Evolutionary conservation across 257 asterid species (phyloP).

Genomic region (Solanum etuberosum): DNA sequence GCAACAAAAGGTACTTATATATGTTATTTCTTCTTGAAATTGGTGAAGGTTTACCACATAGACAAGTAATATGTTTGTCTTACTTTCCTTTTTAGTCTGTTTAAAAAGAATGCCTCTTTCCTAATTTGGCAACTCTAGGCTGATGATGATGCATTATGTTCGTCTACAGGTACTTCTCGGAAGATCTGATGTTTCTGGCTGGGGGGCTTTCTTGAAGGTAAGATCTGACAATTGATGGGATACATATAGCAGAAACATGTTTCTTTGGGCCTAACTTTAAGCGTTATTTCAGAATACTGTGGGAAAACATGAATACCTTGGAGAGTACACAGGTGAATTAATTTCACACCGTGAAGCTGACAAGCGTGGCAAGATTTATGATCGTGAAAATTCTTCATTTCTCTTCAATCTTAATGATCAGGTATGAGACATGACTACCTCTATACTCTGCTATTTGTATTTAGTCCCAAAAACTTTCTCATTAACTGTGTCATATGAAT

Average conservation of each 20-base stretch:
- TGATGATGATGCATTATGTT: background rate
- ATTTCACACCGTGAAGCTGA: conserved; percentile 98
- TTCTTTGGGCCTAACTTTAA: background rate
- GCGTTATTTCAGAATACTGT: conserved; percentile 60
- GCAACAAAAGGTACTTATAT: conserved; percentile 70
- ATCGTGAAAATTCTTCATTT: conserved; percentile 88
- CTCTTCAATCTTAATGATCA: conserved; percentile 88
- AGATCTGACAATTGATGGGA: conserved; percentile 1
- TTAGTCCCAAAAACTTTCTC: background rate
- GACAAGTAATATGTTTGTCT: background rate
- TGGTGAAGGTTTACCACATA: background rate
- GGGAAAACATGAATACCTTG: conserved; percentile 84
- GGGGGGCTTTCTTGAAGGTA: conserved; percentile 99
- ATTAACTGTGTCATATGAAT: background rate
- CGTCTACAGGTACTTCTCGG: conserved; percentile 71
- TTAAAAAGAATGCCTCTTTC: background rate
- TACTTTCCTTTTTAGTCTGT: background rate
- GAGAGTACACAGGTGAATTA: conserved; percentile 95
- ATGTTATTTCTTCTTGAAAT: background rate
- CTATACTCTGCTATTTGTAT: background rate
- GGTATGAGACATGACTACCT: conserved; percentile 26
- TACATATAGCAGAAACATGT: background rate
- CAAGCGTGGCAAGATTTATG: conserved; percentile 98
- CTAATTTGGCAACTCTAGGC: background rate
- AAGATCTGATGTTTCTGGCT: conserved; percentile 86